A percentile compares a stretch with the other conserved stretches of the same genome.
Evolutionary conservation across 805 yeast genomes (phyloP).

Genomic region (Ogataea populi-albae): DNA sequence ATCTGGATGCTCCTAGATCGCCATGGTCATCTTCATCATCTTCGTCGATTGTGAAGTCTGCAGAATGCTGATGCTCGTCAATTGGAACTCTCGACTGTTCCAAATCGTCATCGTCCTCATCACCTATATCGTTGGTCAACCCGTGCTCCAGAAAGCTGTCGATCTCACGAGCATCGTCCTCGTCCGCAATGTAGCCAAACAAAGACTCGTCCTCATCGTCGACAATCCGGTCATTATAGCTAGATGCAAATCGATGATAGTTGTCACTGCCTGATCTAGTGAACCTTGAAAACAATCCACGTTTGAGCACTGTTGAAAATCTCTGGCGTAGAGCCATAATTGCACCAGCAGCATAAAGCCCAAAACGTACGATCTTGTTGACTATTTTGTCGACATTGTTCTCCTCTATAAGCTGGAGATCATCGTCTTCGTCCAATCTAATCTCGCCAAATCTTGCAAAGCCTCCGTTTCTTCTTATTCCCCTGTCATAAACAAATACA

Average conservation of each 20-base stretch:
- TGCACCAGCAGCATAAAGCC: slow-evolving; percentile 37
- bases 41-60: slow-evolving; percentile 8
- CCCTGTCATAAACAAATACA: slow-evolving; percentile 76
- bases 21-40: slow-evolving; percentile 8
- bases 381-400: slow-evolving; percentile 57
- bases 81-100: slow-evolving; percentile 23
- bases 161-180: slow-evolving; percentile 49
- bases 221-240: slow-evolving; percentile 31
- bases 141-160: slow-evolving; percentile 39
- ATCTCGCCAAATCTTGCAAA: slow-evolving; percentile 80
- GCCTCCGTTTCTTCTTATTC: slow-evolving; percentile 76
- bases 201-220: slow-evolving; percentile 34
- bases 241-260: slow-evolving; percentile 22
- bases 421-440: slow-evolving; percentile 71
- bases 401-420: slow-evolving; percentile 52
- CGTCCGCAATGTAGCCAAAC: slow-evolving; percentile 34
- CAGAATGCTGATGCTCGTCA: slow-evolving; percentile 1
- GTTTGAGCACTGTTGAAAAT: slow-evolving; percentile 18
- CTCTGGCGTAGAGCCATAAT: slow-evolving; percentile 16
- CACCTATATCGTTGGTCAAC: slow-evolving; percentile 31
- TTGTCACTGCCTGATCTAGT: slow-evolving; percentile 20
- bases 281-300: slow-evolving; percentile 23
- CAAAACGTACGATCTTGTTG: slow-evolving; percentile 56
- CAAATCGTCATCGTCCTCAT: slow-evolving; percentile 29
- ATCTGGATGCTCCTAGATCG: no score